phyloP scores from a whole-genome alignment of 2,329 filamentous ascomycete genomes.

The Ilyonectria mors-panacis region DNA sequence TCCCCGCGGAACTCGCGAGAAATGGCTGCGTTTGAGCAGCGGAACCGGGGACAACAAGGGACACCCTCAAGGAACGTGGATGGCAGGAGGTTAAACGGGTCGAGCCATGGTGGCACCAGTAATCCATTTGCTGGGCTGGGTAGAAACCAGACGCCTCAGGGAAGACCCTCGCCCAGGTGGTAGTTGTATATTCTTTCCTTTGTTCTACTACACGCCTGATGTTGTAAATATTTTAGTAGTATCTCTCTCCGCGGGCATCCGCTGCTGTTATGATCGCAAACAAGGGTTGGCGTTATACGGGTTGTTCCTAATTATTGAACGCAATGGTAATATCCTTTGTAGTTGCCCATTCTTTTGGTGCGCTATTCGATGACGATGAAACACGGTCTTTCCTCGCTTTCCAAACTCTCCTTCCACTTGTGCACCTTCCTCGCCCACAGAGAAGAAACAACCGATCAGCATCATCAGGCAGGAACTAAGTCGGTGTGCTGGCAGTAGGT shows the following conservation, averaged over 20 bases:
- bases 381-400: not conserved
- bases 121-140: constrained; percentile 59
- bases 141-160: constrained; percentile 55
- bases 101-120: constrained; percentile 43
- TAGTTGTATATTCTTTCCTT: constrained; percentile 32
- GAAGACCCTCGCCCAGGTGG: constrained; percentile 59
- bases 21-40: constrained; percentile 72
- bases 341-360: not conserved
- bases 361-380: not conserved
- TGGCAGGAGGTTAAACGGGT: constrained; percentile 45
- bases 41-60: constrained; percentile 54
- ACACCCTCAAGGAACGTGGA: constrained; percentile 60
- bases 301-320: not conserved
- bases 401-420: not conserved
- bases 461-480: not conserved
- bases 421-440: not conserved
- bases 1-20: constrained; percentile 73
- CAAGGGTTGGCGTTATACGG: not conserved
- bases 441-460: too few relatives aligned
- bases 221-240: constrained; percentile 23
- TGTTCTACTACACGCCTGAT: constrained; percentile 9
- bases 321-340: not conserved
- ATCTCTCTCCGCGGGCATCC: constrained; percentile 7
- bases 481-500: not conserved
- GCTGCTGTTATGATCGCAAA: constrained; percentile 3